Evolutionary conservation across 441 rosid species (phyloP), one percentile per base, ranked within the genome.

Genomic region (Macaranga tanarius): DNA sequence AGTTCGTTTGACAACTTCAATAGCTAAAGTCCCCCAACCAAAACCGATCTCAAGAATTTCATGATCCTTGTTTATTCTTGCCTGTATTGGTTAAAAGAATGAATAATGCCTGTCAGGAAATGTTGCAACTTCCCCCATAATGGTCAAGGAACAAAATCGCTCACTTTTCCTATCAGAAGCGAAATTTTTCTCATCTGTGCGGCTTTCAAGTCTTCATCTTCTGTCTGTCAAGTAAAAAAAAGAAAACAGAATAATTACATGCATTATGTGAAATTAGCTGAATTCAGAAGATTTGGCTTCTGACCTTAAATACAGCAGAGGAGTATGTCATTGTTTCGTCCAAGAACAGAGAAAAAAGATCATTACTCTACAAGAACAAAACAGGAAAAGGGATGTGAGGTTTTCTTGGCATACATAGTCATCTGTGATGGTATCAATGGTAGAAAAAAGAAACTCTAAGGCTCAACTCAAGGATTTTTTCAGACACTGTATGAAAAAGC

Each of bases 251-350:
- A 51, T 16, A 12, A 26, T 28, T 9, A 26, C 34, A 5, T 55
- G 28, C 15, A 2, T 5, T 16, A 22, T 7, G 12, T 55, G 1
- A 55, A 7, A 55, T 2, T 20, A 55, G 8, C 12, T 20, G 28
- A 55, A 55, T 20, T 55, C 28, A 1, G 3, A 12, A 54, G 47
- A 2, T 2, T 19, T 23, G 25, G 63, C 51, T 65, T 22, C 75
- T 31, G 10, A 87, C 98, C 97, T 90, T 88, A 76, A 95, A 95
- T 25, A 95, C 79, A 0, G 94, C 98, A 20, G 86, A 88, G 8
- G 98, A 95, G 80, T 95, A 95, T 58, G 92, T 80, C 98, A 95
- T 93, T 38, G 95, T 85, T 78, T 95, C 97, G 70, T 91, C 95
- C 86, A 95, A 75, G 88, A 95, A 93, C 25, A 89, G 59, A 20